Evolutionary conservation across 2,329 filamentous ascomycete species (phyloP), one percentile per base, ranked within the genome.

Genomic region (Hymenoscyphus salicellus): DNA sequence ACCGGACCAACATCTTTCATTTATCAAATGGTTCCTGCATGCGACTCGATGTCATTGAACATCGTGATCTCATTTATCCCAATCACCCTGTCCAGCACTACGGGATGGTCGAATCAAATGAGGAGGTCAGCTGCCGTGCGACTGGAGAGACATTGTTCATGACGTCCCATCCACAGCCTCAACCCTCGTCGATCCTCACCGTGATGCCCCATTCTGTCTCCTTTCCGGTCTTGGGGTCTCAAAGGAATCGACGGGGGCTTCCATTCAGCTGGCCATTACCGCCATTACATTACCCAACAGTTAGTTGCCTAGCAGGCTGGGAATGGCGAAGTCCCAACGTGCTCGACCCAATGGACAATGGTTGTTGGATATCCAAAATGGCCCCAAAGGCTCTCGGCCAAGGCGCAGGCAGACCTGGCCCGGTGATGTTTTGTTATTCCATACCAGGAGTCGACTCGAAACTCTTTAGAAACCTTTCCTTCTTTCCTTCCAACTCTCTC

Each of bases 391-490:
- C 43, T 46, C 10, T 14, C 20, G 20, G 23, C 46, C 46, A 52
- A 52, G 46, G 46, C 46, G 20, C 20, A 52, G 46, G 20, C 20
- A 52, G 46, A 52, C 46, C n/a, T 26, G 46, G 20, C 46, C 46
- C 46, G n/a, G 46, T 52, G 46, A 52, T 52, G 46, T 52, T 38
- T 52, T 52, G 46, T 26, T 52, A 26, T 52, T 52, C 26, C 10
- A 14, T 11, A 26, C 8, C 8, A 26, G 46, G 43, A 49, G 43
- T 49, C 16, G 20, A 52, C 11, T 52, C 46, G 20, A 52, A 52
- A 52, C 46, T 52, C 46, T 23, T 26, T 52, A 52, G 46, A 52
- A 52, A 52, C 46, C 20, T 23, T 52, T 23, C 20, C 46, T 52
- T 23, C 46, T n/a, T 20, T 20, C 43, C n/a, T 23, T 43, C 41